Evolutionary conservation across 345 rosid species (phyloP), one percentile per base, ranked within the genome.

Genomic region (Eucalyptus pumila): DNA sequence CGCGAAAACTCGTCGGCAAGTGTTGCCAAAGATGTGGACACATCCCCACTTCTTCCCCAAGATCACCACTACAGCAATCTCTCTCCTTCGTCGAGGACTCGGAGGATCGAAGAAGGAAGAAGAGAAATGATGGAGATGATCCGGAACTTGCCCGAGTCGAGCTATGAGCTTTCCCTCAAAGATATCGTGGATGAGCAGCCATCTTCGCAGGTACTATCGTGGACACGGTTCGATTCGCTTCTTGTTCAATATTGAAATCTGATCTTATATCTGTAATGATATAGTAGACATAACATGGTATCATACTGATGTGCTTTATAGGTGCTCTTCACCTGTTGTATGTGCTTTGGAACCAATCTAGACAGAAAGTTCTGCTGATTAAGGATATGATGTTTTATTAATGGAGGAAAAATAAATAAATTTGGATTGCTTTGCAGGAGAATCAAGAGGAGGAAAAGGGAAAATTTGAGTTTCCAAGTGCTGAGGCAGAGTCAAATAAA

Each of bases 101-200:
- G 90, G 37, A 87, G 80, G 14, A 91, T 94, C 13, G 92, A 89
- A 54, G 93, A 95, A 67, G 95, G 94, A 13, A 93, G 95, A 89
- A 94, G 86, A 90, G 90, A 94, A 93, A 93, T 95, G n/a, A 94
- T 94, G 96, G 93, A 93, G 91, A 94, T 91, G 93, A 88, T 94
- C 76, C 85, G 80, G 17, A 67, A 88, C 90, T 86, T 95, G 94
- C 95, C 95, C 0, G 95, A 94, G 88, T 90, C 92, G 5, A 81
- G 88, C 80, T 92, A 90, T 87, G 97, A 95, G 87, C 96, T 95
- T 60, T 94, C 95, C 37, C 72, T 95, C 34, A 94, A 93, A 90
- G 96, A 94, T 90, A 88, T 94, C 26, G 96, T 95, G 80, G 94
- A 92, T 54, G 90, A 89, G 87, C 89, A 89, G 60, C 87, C 0